These are phyloP conservation scores for Chenopodium berlandieri DNA, from an alignment of 148 eudicot species.

Conservation along the genomic window DNA sequence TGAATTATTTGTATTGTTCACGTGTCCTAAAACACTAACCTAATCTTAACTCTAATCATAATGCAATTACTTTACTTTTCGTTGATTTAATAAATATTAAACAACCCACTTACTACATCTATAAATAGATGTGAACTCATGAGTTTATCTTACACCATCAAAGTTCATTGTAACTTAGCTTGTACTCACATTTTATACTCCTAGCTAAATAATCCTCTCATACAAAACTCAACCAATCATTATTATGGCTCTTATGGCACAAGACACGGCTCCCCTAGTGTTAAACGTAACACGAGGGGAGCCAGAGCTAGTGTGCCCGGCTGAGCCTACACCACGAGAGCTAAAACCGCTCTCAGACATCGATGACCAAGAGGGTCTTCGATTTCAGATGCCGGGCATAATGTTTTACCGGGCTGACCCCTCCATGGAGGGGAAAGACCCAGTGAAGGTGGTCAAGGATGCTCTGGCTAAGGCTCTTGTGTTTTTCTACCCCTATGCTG, in stretches of 20 bases:
- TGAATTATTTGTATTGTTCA: too few relatives aligned
- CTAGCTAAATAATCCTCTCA: not conserved
- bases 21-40: too few relatives aligned
- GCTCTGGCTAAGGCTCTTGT: constrained; percentile 25
- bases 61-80: too few relatives aligned
- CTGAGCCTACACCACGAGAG: constrained; percentile 24
- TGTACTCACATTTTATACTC: too few relatives aligned
- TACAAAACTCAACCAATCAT: too few relatives aligned
- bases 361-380: constrained; percentile 28
- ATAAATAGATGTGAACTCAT: not conserved
- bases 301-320: constrained; percentile 19
- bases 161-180: too few relatives aligned
- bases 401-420: constrained; percentile 18
- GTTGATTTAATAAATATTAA: too few relatives aligned
- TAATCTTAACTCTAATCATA: too few relatives aligned
- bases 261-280: not conserved
- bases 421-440: constrained; percentile 12
- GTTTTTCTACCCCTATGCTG: constrained; percentile 28
- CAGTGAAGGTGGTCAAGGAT: constrained; percentile 19
- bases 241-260: constrained; percentile 10
- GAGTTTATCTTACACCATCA: not conserved
- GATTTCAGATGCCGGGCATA: constrained; percentile 23
- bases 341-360: constrained; percentile 22
- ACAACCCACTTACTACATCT: too few relatives aligned
- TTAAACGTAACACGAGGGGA: constrained; percentile 17